Evolutionary conservation across 164 flowering plant species (phyloP).

Genomic region (Liquidambar formosana): DNA sequence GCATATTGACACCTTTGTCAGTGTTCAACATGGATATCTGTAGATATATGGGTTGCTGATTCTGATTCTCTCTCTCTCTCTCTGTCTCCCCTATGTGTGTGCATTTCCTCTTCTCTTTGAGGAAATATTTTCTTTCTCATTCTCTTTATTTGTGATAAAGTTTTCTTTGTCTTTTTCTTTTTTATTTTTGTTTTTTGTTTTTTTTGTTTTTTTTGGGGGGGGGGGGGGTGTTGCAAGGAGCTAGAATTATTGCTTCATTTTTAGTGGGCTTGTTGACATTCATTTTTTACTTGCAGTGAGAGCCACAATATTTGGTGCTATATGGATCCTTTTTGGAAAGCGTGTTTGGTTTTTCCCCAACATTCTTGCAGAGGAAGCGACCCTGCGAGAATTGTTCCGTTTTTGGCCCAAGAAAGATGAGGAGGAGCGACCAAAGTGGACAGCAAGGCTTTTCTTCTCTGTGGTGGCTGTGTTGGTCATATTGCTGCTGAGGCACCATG

Average conservation of each 20-base stretch:
- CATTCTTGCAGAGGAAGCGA: slow-evolving; percentile 97
- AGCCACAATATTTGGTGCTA: slow-evolving; percentile 64
- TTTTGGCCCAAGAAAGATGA: slow-evolving; percentile 98
- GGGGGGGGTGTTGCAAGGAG: too few relatives aligned
- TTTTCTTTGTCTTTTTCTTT: too few relatives aligned
- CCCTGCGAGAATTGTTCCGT: slow-evolving; percentile 81
- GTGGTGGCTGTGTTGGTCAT: slow-evolving; percentile 60
- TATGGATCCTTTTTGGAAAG: slow-evolving; percentile 81
- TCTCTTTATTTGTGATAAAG: too few relatives aligned
- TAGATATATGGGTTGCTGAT: too few relatives aligned
- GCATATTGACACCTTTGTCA: too few relatives aligned
- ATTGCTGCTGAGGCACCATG: slow-evolving; percentile 82
- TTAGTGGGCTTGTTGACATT: background rate
- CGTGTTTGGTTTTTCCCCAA: slow-evolving; percentile 97
- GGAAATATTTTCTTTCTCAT: too few relatives aligned
- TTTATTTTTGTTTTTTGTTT: too few relatives aligned
- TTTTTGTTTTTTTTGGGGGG: too few relatives aligned
- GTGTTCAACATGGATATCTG: too few relatives aligned
- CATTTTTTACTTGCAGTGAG: slow-evolving; percentile 61
- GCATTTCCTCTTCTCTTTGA: too few relatives aligned
- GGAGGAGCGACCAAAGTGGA: slow-evolving; percentile 92
- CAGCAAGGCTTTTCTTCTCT: slow-evolving; percentile 81
- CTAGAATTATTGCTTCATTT: background rate
- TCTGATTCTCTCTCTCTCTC: too few relatives aligned
- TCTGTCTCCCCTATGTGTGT: too few relatives aligned